A percentile compares a stretch with the other conserved stretches of the same genome.
These are phyloP conservation scores for Helianthus tuberosus DNA, from an alignment of 129 eudicot species.

Conservation along the genomic window DNA sequence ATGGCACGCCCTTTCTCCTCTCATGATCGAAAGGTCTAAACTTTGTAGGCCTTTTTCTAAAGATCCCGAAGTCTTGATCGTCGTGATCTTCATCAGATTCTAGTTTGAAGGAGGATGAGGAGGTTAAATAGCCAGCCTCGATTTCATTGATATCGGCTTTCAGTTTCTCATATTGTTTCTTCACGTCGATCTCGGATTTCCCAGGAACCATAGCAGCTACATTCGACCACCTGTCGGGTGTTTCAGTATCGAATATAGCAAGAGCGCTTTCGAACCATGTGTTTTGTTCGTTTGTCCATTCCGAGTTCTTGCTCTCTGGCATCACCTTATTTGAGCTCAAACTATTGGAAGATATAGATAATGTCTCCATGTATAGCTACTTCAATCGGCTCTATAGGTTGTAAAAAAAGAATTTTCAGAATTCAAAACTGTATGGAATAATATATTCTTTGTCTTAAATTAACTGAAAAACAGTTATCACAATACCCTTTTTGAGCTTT, in stretches of 20 bases:
- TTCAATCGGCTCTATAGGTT: conserved; percentile 20
- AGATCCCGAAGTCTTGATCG: conserved; percentile 39
- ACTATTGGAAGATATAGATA: conserved; percentile 32
- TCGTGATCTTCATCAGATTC: conserved; percentile 56
- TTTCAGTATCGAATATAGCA: conserved; percentile 66
- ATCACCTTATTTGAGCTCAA: conserved; percentile 38
- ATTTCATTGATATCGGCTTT: conserved; percentile 75
- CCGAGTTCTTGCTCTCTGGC: conserved; percentile 49
- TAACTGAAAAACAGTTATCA: conserved; percentile 11
- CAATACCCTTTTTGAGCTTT: conserved; percentile 21
- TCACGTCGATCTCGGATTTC: conserved; percentile 78
- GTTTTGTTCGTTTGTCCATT: conserved; percentile 90
- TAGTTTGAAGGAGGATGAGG: conserved; percentile 47
- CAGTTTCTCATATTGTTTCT: conserved; percentile 65
- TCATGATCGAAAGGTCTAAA: conserved; percentile 65
- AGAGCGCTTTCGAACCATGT: conserved; percentile 84
- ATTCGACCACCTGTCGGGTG: conserved; percentile 79
- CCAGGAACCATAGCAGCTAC: conserved; percentile 85
- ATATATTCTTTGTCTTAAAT: too few species aligned
- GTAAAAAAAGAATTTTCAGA: neutral
- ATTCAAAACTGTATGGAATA: too few species aligned
- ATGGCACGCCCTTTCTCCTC: conserved; percentile 88
- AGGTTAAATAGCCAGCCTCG: conserved; percentile 64
- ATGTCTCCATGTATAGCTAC: conserved; percentile 51
- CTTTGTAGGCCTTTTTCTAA: conserved; percentile 49